A percentile compares a stretch with the other conserved stretches of the same genome.
phyloP scores from a whole-genome alignment of 2,329 filamentous ascomycete species.

The Podosphaera fusca region DNA sequence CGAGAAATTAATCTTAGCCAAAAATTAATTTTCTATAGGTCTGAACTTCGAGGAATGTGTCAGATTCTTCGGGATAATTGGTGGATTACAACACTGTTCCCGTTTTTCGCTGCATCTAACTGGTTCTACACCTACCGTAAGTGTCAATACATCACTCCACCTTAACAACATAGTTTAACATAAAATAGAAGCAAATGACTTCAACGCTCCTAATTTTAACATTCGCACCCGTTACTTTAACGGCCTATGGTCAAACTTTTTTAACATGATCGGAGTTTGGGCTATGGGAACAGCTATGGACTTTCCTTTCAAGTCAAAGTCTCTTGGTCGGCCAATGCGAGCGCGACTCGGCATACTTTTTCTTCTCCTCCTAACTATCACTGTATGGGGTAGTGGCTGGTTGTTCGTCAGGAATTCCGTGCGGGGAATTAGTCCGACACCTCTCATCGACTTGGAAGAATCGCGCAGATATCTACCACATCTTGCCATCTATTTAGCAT shows the following conservation, averaged over 20 bases:
- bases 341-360: conserved; percentile 39
- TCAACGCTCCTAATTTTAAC: conserved; percentile 50
- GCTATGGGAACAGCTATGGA: conserved; percentile 54
- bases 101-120: conserved; percentile 62
- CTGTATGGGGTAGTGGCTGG: conserved; percentile 64
- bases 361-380: conserved; percentile 49
- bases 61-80: conserved; percentile 48
- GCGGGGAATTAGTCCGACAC: conserved; percentile 16
- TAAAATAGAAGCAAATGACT: conserved; percentile 35
- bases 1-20: neutral
- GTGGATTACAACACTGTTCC: conserved; percentile 54
- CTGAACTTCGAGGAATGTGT: conserved; percentile 53
- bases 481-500: conserved; percentile 57
- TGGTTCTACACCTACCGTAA: conserved; percentile 55
- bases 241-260: conserved; percentile 53
- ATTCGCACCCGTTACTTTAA: conserved; percentile 56
- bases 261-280: conserved; percentile 56
- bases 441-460: conserved; percentile 33
- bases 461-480: neutral
- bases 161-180: neutral
- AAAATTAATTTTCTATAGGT: neutral
- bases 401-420: conserved; percentile 46
- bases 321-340: conserved; percentile 17
- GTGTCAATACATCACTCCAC: neutral
- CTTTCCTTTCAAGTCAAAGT: conserved; percentile 2